These are phyloP conservation scores for Nicotiana noctiflora DNA, from an alignment of 257 asterid species.

Conservation along the genomic window DNA sequence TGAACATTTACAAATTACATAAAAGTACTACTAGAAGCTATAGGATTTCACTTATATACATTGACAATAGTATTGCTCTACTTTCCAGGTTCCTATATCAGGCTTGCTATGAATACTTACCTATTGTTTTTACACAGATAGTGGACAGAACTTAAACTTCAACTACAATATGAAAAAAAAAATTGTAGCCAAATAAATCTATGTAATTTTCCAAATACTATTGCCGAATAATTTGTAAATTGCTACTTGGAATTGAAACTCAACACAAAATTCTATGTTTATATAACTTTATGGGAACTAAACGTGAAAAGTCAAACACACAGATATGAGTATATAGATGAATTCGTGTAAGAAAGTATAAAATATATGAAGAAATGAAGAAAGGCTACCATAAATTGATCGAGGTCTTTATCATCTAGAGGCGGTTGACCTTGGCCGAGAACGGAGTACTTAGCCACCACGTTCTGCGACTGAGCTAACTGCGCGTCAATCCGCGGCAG, in stretches of 20 bases:
- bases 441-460: slow-evolving; percentile 76
- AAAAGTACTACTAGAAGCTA: no score
- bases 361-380: neutral
- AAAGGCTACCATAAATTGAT: slow-evolving; percentile 75
- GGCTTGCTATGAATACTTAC: no score
- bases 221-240: neutral
- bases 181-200: no score
- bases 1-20: no score
- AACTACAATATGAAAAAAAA: no score
- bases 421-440: slow-evolving; percentile 54
- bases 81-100: no score
- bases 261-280: neutral
- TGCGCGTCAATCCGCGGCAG: slow-evolving; percentile 94
- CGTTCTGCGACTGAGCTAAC: slow-evolving; percentile 85
- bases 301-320: no score
- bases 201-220: neutral
- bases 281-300: no score
- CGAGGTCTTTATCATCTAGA: slow-evolving; percentile 70
- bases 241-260: neutral
- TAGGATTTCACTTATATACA: no score
- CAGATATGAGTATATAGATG: neutral
- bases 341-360: neutral
- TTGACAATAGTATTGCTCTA: no score
- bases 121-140: no score
- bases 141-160: no score